Evolutionary conservation across 441 rosid genomes (phyloP).

Genomic region (Pelargonium citronellum): DNA sequence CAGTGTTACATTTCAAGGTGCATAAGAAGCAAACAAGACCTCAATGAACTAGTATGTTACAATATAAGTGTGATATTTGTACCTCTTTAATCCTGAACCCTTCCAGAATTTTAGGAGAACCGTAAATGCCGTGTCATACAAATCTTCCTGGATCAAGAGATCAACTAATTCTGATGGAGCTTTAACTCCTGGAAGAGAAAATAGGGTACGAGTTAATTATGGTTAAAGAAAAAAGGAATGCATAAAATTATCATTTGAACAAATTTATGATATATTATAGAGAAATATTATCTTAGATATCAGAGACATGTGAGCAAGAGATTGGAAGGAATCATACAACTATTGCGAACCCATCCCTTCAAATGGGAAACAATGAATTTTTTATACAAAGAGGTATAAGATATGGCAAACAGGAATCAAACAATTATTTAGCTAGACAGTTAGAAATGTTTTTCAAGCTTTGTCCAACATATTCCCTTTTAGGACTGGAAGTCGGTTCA

Average conservation of each 20-base stretch:
- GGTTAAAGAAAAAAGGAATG: conserved; percentile 8
- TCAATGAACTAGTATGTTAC: conserved; percentile 1
- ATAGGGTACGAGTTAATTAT: conserved; percentile 19
- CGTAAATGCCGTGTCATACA: conserved; percentile 85
- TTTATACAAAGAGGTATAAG: neutral
- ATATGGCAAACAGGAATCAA: neutral
- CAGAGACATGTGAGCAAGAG: neutral
- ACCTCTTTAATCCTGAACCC: conserved; percentile 75
- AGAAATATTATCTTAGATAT: neutral
- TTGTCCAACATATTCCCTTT: neutral
- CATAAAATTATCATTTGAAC: conserved; percentile 3
- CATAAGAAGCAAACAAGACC: conserved; percentile 14
- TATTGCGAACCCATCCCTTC: neutral
- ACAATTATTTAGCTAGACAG: neutral
- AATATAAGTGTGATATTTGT: conserved; percentile 17
- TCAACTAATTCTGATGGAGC: conserved; percentile 69
- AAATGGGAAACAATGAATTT: neutral
- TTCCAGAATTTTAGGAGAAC: conserved; percentile 78
- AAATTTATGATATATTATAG: conserved; percentile 14
- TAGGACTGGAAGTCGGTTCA: neutral
- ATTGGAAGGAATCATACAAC: neutral
- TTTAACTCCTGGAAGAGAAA: conserved; percentile 40
- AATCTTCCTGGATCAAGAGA: conserved; percentile 60
- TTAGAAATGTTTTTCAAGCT: neutral
- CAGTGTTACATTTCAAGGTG: conserved; percentile 14